Conservation (phyloP, 2,329 filamentous ascomycete genomes). For the Exophiala bonariae region DNA sequence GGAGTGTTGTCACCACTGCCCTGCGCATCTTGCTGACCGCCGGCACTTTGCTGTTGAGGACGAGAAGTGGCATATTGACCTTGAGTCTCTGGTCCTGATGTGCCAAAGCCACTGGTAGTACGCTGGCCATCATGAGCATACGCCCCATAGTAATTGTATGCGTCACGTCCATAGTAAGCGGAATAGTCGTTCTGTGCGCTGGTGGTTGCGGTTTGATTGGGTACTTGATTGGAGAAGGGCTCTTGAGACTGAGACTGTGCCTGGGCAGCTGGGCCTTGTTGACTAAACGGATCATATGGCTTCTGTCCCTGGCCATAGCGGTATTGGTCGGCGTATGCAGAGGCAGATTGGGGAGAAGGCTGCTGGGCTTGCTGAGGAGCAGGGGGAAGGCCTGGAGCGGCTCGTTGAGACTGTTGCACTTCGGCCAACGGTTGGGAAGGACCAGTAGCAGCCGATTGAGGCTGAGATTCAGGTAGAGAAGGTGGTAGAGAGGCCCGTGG, state of each 20-base stretch:
- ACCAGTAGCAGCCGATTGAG: slow-evolving; percentile 39
- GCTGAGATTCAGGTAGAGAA: slow-evolving; percentile 49
- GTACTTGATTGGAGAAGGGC: slow-evolving; percentile 54
- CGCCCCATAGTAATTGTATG: slow-evolving; percentile 71
- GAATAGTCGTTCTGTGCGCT: slow-evolving; percentile 73
- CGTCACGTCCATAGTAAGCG: slow-evolving; percentile 78
- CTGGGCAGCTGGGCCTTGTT: slow-evolving; percentile 62
- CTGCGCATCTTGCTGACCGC: slow-evolving; percentile 66
- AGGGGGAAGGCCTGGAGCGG: slow-evolving; percentile 63
- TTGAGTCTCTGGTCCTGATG: slow-evolving; percentile 58
- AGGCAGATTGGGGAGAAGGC: slow-evolving; percentile 47
- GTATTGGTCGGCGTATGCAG: slow-evolving; percentile 50
- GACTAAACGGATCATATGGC: slow-evolving; percentile 81
- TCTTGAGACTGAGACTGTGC: slow-evolving; percentile 65
- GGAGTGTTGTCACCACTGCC: slow-evolving; percentile 90
- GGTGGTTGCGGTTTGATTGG: slow-evolving; percentile 59
- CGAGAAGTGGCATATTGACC: slow-evolving; percentile 65
- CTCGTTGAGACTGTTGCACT: slow-evolving; percentile 52
- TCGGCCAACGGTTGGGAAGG: slow-evolving; percentile 35
- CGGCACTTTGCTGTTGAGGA: slow-evolving; percentile 69
- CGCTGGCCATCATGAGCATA: slow-evolving; percentile 76
- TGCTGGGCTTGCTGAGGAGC: slow-evolving; percentile 49
- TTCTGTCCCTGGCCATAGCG: slow-evolving; percentile 63
- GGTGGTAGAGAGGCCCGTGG: slow-evolving; percentile 87
- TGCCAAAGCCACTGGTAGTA: slow-evolving; percentile 71